Percentiles rank a stretch among this genome's conserved stretches.
Evolutionary conservation across 2,329 filamentous ascomycete genomes (phyloP).

Genomic region (Penicillium glabrum): DNA sequence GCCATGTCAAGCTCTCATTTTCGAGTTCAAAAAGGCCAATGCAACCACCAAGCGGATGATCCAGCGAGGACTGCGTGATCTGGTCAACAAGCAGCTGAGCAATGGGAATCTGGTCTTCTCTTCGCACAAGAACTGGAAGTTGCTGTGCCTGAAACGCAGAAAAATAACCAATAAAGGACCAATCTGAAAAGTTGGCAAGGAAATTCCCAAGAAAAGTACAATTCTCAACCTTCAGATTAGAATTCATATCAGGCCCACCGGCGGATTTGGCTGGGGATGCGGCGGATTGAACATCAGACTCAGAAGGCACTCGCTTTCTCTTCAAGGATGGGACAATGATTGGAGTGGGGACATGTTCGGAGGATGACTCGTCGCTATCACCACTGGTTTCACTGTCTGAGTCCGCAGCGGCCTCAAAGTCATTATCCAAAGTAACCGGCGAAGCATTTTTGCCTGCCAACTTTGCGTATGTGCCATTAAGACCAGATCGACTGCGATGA

Average conservation of each 20-base stretch:
- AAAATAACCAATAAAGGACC: conserved; percentile 41
- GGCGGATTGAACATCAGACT: conserved; percentile 28
- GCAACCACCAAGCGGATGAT: conserved; percentile 32
- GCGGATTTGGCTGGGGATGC: conserved; percentile 30
- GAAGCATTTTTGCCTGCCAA: conserved; percentile 4
- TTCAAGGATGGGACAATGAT: conserved; percentile 25
- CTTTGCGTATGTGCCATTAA: neutral
- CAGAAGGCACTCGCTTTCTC: conserved; percentile 37
- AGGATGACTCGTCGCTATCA: conserved; percentile 27
- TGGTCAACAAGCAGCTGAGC: conserved; percentile 45
- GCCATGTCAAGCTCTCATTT: conserved; percentile 23
- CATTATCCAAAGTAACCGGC: conserved; percentile 5
- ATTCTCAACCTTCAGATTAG: conserved; percentile 28
- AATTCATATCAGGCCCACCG: conserved; percentile 16
- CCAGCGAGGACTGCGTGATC: conserved; percentile 46
- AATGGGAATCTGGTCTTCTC: conserved; percentile 38
- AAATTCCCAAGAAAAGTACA: conserved; percentile 39
- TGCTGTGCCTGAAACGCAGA: conserved; percentile 33
- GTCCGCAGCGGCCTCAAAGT: conserved; percentile 24
- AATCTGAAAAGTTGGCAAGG: conserved; percentile 40
- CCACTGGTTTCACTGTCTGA: conserved; percentile 29
- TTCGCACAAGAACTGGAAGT: conserved; percentile 32
- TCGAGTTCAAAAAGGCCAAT: conserved; percentile 30
- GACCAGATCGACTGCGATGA: conserved; percentile 17
- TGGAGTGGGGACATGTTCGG: conserved; percentile 22